Base-by-base conservation (phyloP, 1,139 yeast species). In the Cylindricascospora bacillispora region DNA sequence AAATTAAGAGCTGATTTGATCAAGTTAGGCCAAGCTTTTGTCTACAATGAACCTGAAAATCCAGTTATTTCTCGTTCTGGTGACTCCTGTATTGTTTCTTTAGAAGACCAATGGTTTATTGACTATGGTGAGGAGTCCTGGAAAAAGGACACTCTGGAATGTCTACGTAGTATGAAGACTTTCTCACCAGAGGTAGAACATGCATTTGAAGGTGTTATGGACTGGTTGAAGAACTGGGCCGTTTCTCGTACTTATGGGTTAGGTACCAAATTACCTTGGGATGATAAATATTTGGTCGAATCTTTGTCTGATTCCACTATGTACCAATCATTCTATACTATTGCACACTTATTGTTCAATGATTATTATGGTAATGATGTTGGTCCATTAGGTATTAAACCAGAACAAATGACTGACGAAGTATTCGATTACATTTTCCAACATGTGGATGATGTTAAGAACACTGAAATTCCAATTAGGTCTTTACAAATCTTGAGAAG, bases 151-250 rank as follows among this genome's bases (percentile, higher is more conserved):
- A 93, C 97, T 33, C 65, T 77, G 40, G 92, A 80, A 45, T 80
- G 94, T 56, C 69, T 92, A 43, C 67, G 65, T 27, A 54, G 59
- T 41, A 76, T 92, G 92, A 72, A 81, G 57, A 71, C 92, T 13
- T 89, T 70, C 63, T 67, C 78, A 31, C 65, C 76, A 34, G 98
- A 89, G 63, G 82, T 93, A 31, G 72, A 81, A 54, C 74, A 89
- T 51, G 95, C 93, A 5, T 86, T 89, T 50, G 95, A 86, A 60
- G 89, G 86, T 59, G 94, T 82, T 35, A 67, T 92, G 45, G 93
- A 79, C 44, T 92, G 99, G 99, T 73, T 92, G 54, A 82, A 80
- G 63, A 86, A 85, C 63, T 92, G 99, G 99, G 98, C 99, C 31
- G 82, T 92, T 39, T 82, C 94, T 36, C 81, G 98, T 67, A 78